Evolutionary conservation across 2,329 filamentous ascomycete genomes (phyloP), one percentile per base, ranked within the genome.

Genomic region (Chaetomiaceae sp.): DNA sequence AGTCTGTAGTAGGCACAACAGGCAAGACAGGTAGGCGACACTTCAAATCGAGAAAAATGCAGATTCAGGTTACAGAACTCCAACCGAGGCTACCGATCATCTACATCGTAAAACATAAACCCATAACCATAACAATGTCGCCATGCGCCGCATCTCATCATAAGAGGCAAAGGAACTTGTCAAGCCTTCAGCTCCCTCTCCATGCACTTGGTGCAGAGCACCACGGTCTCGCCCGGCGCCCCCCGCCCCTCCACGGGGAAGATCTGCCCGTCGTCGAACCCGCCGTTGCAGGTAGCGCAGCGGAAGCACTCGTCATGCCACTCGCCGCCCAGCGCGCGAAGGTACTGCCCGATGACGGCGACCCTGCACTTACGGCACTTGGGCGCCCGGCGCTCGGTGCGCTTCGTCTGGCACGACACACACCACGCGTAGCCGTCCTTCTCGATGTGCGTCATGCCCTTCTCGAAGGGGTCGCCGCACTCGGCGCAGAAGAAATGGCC

Each of bases 401-500:
- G 81, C 62, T 89, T 87, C 12, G 90, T 94, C 70, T 97, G 91
- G 63, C 93, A 98, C 18, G 78, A 78, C 38, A 97, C 79, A 67
- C 93, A 98, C 90, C 93, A 98, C 5, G 93, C 93, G 65, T 95
- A 97, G 9, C 91, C 91, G 56, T 97, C 91, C 68, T 95, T 95
- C 64, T 98, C 93, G 45, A 98, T 83, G 59, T 84, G 81, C 37
- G 79, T 83, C 68, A 75, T 78, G 49, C 78, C 78, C 38, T 74
- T 73, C 55, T 76, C 88, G 63, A 98, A 98, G 0, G 93, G 91
- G 69, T 98, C 91, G 56, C 93, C 93, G 63, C 93, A 98, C 73
- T 98, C 89, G 34, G 93, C 93, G 62, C 93, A 98, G 76, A 98
- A 98, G 71, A 98, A 98, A 68, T 98, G 93, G 0, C 93, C 93